Evolutionary conservation across 106 monocot species (phyloP).

Genomic region (Dendrobium officinale): DNA sequence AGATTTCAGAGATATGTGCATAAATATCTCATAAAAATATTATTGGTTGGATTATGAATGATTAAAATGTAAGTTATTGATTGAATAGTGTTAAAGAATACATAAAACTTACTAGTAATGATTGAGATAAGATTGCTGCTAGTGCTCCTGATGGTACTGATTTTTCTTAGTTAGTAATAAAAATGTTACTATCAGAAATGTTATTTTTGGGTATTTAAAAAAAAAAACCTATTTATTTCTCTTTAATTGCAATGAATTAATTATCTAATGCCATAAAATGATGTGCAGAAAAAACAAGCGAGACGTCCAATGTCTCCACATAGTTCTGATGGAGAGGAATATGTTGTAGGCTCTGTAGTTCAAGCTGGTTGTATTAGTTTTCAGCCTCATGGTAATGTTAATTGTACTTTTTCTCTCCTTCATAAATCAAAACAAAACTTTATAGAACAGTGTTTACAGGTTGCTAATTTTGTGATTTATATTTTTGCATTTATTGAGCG

Average conservation of each 20-base stretch:
- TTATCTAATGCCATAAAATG: not conserved
- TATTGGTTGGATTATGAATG: too few relatives aligned
- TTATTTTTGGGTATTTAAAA: not conserved
- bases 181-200: not conserved
- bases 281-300: not conserved
- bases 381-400: slow-evolving; percentile 51
- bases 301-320: slow-evolving; percentile 9
- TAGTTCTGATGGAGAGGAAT: slow-evolving; percentile 20
- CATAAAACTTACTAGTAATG: not conserved
- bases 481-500: not conserved
- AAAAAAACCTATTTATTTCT: not conserved
- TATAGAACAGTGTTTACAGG: not conserved
- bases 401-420: not conserved
- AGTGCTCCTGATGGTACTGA: not conserved
- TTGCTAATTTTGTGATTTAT: slow-evolving; percentile 3
- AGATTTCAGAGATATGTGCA: too few relatives aligned
- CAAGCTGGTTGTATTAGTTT: slow-evolving; percentile 78
- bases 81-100: too few relatives aligned
- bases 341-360: slow-evolving; percentile 53
- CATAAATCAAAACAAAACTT: not conserved
- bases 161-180: not conserved
- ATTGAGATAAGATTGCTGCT: not conserved
- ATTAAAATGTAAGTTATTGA: too few relatives aligned
- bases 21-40: too few relatives aligned
- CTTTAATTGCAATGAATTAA: not conserved